A percentile compares a stretch with the other conserved stretches of the same genome.
Evolutionary conservation across 2,329 filamentous ascomycete genomes (phyloP).

Genomic region (Colletotrichum lini): DNA sequence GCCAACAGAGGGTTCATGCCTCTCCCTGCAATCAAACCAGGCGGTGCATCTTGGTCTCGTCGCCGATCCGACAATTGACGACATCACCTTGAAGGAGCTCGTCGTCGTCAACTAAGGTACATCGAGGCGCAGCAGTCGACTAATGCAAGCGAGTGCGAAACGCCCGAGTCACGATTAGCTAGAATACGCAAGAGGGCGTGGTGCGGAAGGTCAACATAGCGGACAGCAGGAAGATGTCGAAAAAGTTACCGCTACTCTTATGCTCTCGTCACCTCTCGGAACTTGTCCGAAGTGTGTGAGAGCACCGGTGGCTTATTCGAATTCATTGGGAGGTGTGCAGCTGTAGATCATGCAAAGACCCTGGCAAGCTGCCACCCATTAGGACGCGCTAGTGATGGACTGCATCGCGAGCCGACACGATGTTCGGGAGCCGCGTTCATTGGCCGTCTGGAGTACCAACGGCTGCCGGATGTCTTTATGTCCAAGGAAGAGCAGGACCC

Average conservation of each 20-base stretch:
- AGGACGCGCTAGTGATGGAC: background rate
- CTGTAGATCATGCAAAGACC: background rate
- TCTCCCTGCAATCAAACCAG: background rate
- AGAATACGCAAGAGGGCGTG: background rate
- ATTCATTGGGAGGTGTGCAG: background rate
- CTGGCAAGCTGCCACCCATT: background rate
- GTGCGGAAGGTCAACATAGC: background rate
- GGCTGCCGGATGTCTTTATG: background rate
- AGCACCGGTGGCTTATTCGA: background rate
- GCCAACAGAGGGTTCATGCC: background rate
- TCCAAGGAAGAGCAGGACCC: no score
- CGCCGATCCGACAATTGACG: background rate
- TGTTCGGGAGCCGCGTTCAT: background rate
- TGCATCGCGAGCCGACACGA: background rate
- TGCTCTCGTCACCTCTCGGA: background rate
- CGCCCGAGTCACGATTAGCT: background rate
- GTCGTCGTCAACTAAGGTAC: background rate
- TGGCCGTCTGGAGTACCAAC: background rate
- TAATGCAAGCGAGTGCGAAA: background rate
- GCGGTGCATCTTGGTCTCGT: background rate
- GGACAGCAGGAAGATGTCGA: no score
- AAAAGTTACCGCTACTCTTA: background rate
- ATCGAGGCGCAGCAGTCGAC: background rate
- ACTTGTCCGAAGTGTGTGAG: conserved; percentile 18
- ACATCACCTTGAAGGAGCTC: background rate